These are phyloP conservation scores for Colletotrichum godetiae DNA, from an alignment of 2,329 filamentous ascomycete genomes.

Conservation along the genomic window DNA sequence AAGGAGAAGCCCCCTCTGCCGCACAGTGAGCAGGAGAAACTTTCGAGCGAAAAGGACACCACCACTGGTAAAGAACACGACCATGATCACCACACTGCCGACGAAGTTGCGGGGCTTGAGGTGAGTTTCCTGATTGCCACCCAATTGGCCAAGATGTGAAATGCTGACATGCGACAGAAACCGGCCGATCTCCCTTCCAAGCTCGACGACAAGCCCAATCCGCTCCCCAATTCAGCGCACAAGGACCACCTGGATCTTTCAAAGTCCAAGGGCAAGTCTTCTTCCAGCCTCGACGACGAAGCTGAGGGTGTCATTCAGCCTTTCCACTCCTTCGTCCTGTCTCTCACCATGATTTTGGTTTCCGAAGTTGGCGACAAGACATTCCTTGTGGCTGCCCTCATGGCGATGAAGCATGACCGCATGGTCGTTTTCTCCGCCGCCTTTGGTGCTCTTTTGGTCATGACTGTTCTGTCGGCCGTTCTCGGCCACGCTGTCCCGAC, in stretches of 20 bases:
- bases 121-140: constrained; percentile 53
- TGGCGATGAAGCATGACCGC: constrained; percentile 98
- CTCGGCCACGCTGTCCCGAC: constrained; percentile 93
- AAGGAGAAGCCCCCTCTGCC: constrained; percentile 88
- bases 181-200: constrained; percentile 83
- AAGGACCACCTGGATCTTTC: constrained; percentile 71
- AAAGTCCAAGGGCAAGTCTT: constrained; percentile 45
- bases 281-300: constrained; percentile 48
- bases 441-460: constrained; percentile 89
- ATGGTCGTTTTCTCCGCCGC: constrained; percentile 94
- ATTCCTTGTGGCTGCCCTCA: constrained; percentile 94
- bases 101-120: constrained; percentile 65
- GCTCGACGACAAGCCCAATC: constrained; percentile 79
- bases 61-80: constrained; percentile 57
- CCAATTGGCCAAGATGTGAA: background rate
- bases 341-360: constrained; percentile 96
- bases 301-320: constrained; percentile 78
- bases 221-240: constrained; percentile 72
- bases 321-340: constrained; percentile 89
- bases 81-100: constrained; percentile 46
- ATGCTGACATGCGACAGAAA: constrained; percentile 65
- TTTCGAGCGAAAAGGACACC: constrained; percentile 56
- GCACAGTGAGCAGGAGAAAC: constrained; percentile 81
- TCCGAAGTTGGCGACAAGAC: constrained; percentile 99
- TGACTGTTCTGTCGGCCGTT: constrained; percentile 94